Evolutionary conservation across 2,329 filamentous ascomycete genomes (phyloP).

Genomic region (Ceratocystis colombiana): DNA sequence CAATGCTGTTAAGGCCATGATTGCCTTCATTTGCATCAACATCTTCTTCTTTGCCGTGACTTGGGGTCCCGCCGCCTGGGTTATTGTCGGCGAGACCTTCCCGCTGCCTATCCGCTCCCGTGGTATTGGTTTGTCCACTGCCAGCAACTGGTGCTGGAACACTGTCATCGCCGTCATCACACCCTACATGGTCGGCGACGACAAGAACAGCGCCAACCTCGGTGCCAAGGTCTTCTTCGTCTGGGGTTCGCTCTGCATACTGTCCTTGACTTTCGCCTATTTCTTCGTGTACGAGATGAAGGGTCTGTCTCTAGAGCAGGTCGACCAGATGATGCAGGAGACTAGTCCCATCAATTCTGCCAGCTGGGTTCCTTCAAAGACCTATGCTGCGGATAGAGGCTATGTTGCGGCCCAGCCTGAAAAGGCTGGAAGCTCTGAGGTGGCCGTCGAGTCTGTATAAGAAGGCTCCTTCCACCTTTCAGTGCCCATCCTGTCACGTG

Average conservation of each 20-base stretch:
- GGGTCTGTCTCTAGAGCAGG: conserved; percentile 67
- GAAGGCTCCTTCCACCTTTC: not conserved
- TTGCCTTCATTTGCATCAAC: conserved; percentile 83
- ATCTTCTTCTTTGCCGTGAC: conserved; percentile 88
- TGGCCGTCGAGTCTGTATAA: not conserved
- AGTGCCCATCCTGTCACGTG: not conserved
- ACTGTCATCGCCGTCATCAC: conserved; percentile 61
- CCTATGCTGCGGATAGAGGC: conserved; percentile 47
- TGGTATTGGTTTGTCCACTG: conserved; percentile 76
- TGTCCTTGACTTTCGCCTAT: conserved; percentile 55
- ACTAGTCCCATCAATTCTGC: conserved; percentile 63
- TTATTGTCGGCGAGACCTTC: conserved; percentile 82
- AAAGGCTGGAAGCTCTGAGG: conserved; percentile 16
- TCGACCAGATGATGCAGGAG: conserved; percentile 85
- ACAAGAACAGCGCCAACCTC: conserved; percentile 50
- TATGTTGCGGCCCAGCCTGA: conserved; percentile 15
- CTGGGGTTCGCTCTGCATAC: conserved; percentile 58
- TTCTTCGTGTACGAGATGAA: conserved; percentile 67
- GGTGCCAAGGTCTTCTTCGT: conserved; percentile 63
- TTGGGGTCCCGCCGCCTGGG: conserved; percentile 75
- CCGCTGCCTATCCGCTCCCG: conserved; percentile 79
- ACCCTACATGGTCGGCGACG: conserved; percentile 56
- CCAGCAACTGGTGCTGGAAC: conserved; percentile 90
- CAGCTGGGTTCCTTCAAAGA: conserved; percentile 63
- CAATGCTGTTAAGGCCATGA: conserved; percentile 56